Evolutionary conservation across 108 stramenopile genomes (phyloP).

Genomic region (Aurantiochytrium sp.): DNA sequence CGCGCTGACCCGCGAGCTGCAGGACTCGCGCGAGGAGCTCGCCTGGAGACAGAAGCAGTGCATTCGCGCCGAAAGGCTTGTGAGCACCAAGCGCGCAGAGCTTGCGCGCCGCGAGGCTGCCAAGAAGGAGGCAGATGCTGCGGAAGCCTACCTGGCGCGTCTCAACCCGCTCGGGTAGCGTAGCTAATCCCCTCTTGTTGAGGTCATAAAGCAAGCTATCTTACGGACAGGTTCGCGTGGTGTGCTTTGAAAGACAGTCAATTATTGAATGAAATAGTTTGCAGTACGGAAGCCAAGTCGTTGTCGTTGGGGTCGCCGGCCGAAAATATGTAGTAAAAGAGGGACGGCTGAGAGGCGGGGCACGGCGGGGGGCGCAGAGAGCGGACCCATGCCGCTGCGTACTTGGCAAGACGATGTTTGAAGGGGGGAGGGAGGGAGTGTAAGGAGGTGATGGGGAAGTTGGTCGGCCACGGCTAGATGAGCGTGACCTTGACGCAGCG

Average conservation of each 20-base stretch:
- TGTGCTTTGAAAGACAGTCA: no score
- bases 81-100: background rate
- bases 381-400: no score
- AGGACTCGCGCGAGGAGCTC: background rate
- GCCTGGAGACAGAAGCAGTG: background rate
- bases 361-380: no score
- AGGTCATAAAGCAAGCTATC: no score
- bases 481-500: background rate
- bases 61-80: background rate
- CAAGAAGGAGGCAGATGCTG: background rate
- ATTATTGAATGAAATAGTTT: no score
- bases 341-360: no score
- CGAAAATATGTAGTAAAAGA: no score
- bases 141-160: background rate
- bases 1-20: background rate
- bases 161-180: background rate
- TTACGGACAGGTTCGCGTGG: no score
- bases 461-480: background rate
- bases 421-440: no score
- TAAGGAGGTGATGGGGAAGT: background rate
- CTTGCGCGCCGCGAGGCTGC: background rate
- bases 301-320: no score
- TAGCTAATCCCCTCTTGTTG: background rate
- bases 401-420: no score
- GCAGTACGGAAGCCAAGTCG: no score